Evolutionary conservation across 805 yeast genomes (phyloP).

Genomic region (Zygosaccharomyces siamensis): DNA sequence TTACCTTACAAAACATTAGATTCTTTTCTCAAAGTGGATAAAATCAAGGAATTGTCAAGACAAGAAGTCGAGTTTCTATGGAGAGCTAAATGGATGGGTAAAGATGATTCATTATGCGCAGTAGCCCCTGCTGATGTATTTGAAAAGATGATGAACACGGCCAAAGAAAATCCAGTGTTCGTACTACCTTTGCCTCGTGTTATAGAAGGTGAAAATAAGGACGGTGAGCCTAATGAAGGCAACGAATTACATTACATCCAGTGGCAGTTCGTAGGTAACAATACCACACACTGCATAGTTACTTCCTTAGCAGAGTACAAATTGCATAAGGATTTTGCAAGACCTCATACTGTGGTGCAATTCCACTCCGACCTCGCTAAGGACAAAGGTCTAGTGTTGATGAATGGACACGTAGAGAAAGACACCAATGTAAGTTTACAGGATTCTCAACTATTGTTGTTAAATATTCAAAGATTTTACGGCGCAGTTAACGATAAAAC

Average conservation of each 20-base stretch:
- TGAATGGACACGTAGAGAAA: slow-evolving; percentile 80
- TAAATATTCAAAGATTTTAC: slow-evolving; percentile 77
- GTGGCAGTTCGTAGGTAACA: slow-evolving; percentile 84
- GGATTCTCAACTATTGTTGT: slow-evolving; percentile 72
- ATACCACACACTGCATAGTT: slow-evolving; percentile 82
- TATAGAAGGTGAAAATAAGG: slow-evolving; percentile 35
- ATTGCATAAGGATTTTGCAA: slow-evolving; percentile 83
- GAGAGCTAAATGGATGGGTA: slow-evolving; percentile 75
- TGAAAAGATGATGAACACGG: slow-evolving; percentile 56
- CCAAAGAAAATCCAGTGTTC: slow-evolving; percentile 73
- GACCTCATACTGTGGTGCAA: slow-evolving; percentile 88
- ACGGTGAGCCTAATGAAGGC: slow-evolving; percentile 38
- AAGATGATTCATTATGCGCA: slow-evolving; percentile 61
- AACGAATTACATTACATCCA: slow-evolving; percentile 87
- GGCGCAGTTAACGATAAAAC: slow-evolving; percentile 54
- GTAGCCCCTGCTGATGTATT: slow-evolving; percentile 54
- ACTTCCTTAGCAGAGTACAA: slow-evolving; percentile 91
- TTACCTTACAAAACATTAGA: slow-evolving; percentile 67
- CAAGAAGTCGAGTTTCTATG: slow-evolving; percentile 76
- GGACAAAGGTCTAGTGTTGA: slow-evolving; percentile 60
- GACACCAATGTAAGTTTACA: slow-evolving; percentile 61
- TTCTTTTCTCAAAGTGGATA: slow-evolving; percentile 66
- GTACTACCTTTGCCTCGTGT: slow-evolving; percentile 84
- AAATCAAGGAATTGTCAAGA: slow-evolving; percentile 49
- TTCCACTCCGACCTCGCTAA: slow-evolving; percentile 74